Percentiles rank a stretch among this genome's conserved stretches.
Conservation (phyloP, 208 protist genomes). For the Sergeia podlipaevii region DNA sequence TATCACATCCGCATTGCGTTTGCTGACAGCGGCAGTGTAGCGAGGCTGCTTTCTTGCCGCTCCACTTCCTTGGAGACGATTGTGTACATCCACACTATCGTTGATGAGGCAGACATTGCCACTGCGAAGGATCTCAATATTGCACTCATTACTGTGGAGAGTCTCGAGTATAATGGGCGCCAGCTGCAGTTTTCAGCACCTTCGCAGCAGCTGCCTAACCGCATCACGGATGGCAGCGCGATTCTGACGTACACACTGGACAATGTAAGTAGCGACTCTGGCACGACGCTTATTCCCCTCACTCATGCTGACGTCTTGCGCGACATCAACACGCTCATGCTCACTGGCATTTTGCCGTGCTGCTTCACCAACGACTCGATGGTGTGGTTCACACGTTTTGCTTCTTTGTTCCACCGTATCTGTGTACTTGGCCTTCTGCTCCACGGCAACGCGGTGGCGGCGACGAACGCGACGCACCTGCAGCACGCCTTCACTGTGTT, state of each 20-base stretch:
- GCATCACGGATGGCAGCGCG: constrained; percentile 11
- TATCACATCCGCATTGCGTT: constrained; percentile 71
- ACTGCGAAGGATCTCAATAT: constrained; percentile 82
- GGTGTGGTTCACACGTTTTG: constrained; percentile 76
- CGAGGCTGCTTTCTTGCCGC: constrained; percentile 68
- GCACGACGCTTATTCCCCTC: constrained; percentile 34
- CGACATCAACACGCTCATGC: constrained; percentile 54
- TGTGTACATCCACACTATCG: constrained; percentile 58
- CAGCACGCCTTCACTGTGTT: constrained; percentile 56
- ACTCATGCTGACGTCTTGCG: constrained; percentile 66
- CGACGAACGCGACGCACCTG: constrained; percentile 33
- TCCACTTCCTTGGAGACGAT: constrained; percentile 71
- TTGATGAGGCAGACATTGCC: constrained; percentile 42
- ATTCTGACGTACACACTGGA: constrained; percentile 70
- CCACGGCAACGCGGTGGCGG: constrained; percentile 66
- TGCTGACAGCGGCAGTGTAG: constrained; percentile 49
- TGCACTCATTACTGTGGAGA: constrained; percentile 55
- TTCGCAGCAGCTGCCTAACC: too few species aligned
- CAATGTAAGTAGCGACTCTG: constrained; percentile 32
- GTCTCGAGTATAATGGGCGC: constrained; percentile 56
- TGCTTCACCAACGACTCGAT: constrained; percentile 52
- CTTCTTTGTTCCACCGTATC: constrained; percentile 66
- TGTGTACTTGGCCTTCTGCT: constrained; percentile 66
- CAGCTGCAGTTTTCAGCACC: too few species aligned
- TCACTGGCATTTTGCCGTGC: constrained; percentile 56